phyloP scores from a whole-genome alignment of 1,284 basidiomycete genomes.

The Ceratobasidium sp. region DNA sequence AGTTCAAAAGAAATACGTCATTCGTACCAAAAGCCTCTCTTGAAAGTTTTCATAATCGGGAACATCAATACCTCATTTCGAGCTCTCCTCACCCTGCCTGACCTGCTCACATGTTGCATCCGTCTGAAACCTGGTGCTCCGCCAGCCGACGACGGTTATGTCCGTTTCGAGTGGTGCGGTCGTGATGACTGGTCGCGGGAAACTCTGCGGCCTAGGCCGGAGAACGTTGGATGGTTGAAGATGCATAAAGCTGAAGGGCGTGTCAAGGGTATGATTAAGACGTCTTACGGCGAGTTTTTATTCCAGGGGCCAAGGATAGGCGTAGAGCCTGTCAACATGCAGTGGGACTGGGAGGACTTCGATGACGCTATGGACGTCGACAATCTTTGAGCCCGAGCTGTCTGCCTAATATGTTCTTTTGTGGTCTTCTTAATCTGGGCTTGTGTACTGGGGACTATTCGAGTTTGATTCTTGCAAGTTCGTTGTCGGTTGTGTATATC shows the following conservation, averaged over 20 bases:
- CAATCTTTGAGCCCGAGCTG: too few species aligned
- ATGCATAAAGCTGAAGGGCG: conserved; percentile 33
- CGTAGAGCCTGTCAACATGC: not conserved
- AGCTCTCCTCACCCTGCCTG: not conserved
- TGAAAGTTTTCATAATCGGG: not conserved
- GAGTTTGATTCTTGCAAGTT: not conserved
- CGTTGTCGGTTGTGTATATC: not conserved
- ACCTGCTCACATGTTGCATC: conserved; percentile 6
- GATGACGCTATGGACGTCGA: conserved; percentile 25
- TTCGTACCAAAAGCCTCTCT: not conserved
- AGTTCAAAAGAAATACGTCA: not conserved
- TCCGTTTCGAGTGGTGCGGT: conserved; percentile 41
- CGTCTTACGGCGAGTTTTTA: conserved; percentile 13
- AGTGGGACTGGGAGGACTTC: conserved; percentile 30
- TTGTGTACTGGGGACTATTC: not conserved
- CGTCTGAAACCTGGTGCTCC: not conserved
- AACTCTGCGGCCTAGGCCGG: not conserved
- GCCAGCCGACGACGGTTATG: conserved; percentile 16
- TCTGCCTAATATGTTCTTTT: too few species aligned
- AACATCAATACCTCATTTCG: conserved; percentile 17
- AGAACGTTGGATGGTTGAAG: conserved; percentile 33
- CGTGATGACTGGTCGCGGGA: conserved; percentile 1
- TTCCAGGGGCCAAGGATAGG: conserved; percentile 30
- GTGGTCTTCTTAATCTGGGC: not conserved
- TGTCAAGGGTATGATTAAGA: conserved; percentile 32